Evolutionary conservation across 352 stramenopile genomes (phyloP).

Genomic region (Globisporangium cystogenes): DNA sequence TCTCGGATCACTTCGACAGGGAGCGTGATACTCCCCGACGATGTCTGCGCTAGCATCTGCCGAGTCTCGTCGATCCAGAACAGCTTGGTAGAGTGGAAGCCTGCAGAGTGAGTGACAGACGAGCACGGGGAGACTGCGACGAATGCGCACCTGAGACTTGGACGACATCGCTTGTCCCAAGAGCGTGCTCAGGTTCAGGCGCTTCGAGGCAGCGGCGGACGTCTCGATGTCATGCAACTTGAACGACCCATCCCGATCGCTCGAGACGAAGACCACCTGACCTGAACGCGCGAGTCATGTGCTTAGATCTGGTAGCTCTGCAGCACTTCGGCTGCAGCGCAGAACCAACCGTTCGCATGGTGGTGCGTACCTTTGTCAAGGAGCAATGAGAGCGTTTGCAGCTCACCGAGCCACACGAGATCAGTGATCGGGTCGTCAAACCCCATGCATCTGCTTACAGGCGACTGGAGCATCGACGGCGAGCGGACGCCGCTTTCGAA

Average conservation of each 20-base stretch:
- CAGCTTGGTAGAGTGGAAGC: neutral
- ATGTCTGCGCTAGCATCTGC: constrained; percentile 4
- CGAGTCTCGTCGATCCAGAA: neutral
- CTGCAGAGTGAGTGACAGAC: neutral
- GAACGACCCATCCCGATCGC: neutral
- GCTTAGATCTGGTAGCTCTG: neutral
- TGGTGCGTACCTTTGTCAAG: constrained; percentile 18
- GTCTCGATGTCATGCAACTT: constrained; percentile 15
- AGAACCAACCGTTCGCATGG: neutral
- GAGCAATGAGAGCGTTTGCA: constrained; percentile 17
- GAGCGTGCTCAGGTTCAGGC: constrained; percentile 17
- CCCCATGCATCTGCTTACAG: neutral
- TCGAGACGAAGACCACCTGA: constrained; percentile 12
- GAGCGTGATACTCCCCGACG: constrained; percentile 13
- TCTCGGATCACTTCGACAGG: constrained; percentile 9
- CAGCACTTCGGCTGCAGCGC: too few relatives aligned
- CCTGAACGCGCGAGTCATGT: constrained; percentile 7
- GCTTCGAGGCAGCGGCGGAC: constrained; percentile 13
- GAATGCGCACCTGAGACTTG: constrained; percentile 10
- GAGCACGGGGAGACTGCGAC: neutral
- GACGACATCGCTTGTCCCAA: constrained; percentile 12
- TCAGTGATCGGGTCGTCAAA: constrained; percentile 7
- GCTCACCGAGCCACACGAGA: neutral
- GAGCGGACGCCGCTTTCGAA: neutral
- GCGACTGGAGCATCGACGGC: too few relatives aligned